Percentiles rank a stretch among this genome's conserved stretches.
These are phyloP conservation scores for Coniochaeta ligniaria DNA, from an alignment of 2,329 filamentous ascomycete species.

Conservation along the genomic window DNA sequence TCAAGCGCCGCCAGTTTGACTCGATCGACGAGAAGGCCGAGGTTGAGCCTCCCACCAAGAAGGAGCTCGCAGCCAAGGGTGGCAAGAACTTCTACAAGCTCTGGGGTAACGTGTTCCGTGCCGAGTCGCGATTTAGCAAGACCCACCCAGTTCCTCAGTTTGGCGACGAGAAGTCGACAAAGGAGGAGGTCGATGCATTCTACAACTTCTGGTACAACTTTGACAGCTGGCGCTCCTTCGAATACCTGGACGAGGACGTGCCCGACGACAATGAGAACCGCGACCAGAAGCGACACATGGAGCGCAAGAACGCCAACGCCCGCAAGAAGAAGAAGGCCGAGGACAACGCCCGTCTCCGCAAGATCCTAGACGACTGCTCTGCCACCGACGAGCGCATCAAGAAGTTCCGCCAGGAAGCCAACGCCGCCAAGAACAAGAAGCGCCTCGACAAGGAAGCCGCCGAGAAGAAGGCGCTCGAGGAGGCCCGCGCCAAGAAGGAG, in stretches of 20 bases:
- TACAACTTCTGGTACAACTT: slow-evolving; percentile 99
- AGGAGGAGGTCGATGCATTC: slow-evolving; percentile 88
- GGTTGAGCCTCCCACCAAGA: slow-evolving; percentile 87
- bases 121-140: slow-evolving; percentile 90
- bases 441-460: slow-evolving; percentile 83
- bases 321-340: slow-evolving; percentile 99
- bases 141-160: slow-evolving; percentile 80
- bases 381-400: slow-evolving; percentile 92
- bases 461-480: slow-evolving; percentile 79
- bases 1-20: slow-evolving; percentile 91
- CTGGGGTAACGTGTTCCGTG: slow-evolving; percentile 84
- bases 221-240: slow-evolving; percentile 94
- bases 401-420: slow-evolving; percentile 88
- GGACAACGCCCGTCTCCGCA: slow-evolving; percentile 84
- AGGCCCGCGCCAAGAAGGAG: slow-evolving; percentile 74
- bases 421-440: slow-evolving; percentile 95
- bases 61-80: slow-evolving; percentile 62
- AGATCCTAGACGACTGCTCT: slow-evolving; percentile 80
- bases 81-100: slow-evolving; percentile 79
- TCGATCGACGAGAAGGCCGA: slow-evolving; percentile 93
- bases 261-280: slow-evolving; percentile 98
- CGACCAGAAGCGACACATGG: slow-evolving; percentile 96
- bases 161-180: slow-evolving; percentile 74
- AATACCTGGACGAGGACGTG: slow-evolving; percentile 98
- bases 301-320: slow-evolving; percentile 96